Evolutionary conservation across 1,284 basidiomycete species (phyloP).

Genomic region (Malassezia pachydermatis): DNA sequence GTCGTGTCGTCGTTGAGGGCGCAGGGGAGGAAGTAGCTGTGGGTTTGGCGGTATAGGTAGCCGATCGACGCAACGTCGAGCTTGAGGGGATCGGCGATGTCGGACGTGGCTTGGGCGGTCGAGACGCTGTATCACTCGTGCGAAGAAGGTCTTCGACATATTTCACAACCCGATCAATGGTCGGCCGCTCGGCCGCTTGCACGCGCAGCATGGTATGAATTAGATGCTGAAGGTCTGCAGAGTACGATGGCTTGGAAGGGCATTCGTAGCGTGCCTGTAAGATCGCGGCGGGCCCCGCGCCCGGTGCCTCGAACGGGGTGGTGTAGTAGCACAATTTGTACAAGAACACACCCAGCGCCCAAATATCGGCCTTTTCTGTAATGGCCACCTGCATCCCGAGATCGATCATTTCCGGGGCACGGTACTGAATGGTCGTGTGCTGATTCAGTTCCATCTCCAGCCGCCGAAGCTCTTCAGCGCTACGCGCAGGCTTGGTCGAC

Average conservation of each 20-base stretch:
- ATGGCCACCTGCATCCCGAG: slow-evolving; percentile 69
- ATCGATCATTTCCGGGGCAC: slow-evolving; percentile 97
- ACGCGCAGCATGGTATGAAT: slow-evolving; percentile 53
- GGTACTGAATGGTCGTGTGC: slow-evolving; percentile 85
- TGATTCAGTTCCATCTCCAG: slow-evolving; percentile 85
- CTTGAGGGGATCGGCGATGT: too few relatives aligned
- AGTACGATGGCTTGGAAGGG: slow-evolving; percentile 68
- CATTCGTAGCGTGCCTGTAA: slow-evolving; percentile 83
- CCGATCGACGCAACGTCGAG: too few relatives aligned
- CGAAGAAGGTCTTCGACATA: too few relatives aligned
- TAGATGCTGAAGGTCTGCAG: slow-evolving; percentile 68
- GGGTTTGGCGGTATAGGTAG: too few relatives aligned
- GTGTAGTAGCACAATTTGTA: slow-evolving; percentile 94
- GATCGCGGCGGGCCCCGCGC: slow-evolving; percentile 90
- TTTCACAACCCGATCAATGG: too few relatives aligned
- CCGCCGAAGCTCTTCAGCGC: slow-evolving; percentile 56
- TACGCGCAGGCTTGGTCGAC: slow-evolving; percentile 26
- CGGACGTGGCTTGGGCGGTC: too few relatives aligned
- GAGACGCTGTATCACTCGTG: too few relatives aligned
- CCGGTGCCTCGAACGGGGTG: slow-evolving; percentile 64
- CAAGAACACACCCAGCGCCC: slow-evolving; percentile 65
- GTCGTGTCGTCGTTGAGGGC: too few relatives aligned
- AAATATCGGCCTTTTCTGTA: slow-evolving; percentile 78
- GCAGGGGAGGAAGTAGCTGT: too few relatives aligned
- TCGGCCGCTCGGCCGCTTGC: slow-evolving; percentile 1